These are phyloP conservation scores for Rubus parviflorus DNA, from an alignment of 306 rosid genomes.

Conservation along the genomic window DNA sequence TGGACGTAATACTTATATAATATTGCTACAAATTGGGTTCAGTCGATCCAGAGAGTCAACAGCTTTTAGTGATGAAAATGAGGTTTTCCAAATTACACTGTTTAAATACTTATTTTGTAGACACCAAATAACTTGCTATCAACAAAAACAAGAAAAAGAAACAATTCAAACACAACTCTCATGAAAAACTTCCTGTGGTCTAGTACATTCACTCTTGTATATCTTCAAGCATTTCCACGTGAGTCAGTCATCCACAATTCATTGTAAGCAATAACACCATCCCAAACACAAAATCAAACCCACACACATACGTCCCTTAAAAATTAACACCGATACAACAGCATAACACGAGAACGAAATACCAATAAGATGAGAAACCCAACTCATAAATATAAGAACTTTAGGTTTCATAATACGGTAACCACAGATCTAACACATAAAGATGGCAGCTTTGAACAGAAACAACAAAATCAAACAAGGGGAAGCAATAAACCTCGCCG, in stretches of 20 bases:
- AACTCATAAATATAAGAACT: too few relatives aligned
- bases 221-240: not conserved
- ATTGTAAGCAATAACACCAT: not conserved
- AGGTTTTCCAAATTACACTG: too few relatives aligned
- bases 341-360: too few relatives aligned
- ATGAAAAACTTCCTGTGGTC: not conserved
- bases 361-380: too few relatives aligned
- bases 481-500: constrained; percentile 60
- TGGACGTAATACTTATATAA: not conserved
- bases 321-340: not conserved
- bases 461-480: not conserved
- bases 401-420: too few relatives aligned
- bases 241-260: not conserved
- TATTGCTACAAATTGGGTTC: too few relatives aligned
- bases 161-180: not conserved
- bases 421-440: not conserved
- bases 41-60: too few relatives aligned
- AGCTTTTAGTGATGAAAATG: too few relatives aligned
- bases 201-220: not conserved
- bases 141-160: not conserved
- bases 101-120: too few relatives aligned
- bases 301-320: not conserved
- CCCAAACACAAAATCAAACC: not conserved
- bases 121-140: not conserved
- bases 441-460: not conserved